phyloP scores from a whole-genome alignment of 2,329 filamentous ascomycete genomes.

The Exophiala mesophila region DNA sequence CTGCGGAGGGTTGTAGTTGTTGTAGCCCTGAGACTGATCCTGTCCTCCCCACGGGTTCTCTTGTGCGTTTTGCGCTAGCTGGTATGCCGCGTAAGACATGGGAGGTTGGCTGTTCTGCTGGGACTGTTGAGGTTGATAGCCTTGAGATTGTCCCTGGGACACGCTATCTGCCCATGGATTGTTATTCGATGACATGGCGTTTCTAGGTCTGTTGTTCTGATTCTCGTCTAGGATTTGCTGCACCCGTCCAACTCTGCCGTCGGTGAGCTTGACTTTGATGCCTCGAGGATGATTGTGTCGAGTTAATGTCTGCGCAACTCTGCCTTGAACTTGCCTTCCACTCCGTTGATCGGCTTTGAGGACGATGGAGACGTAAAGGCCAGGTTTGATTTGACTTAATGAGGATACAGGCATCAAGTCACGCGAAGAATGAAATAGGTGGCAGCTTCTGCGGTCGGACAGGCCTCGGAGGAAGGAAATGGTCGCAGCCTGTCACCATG shows the following conservation, averaged over 20 bases:
- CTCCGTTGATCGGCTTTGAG: constrained; percentile 73
- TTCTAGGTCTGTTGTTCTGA: not conserved
- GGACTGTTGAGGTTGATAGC: constrained; percentile 9
- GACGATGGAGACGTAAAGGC: constrained; percentile 65
- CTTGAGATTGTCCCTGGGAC: constrained; percentile 15
- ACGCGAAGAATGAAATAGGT: constrained; percentile 1
- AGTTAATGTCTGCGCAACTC: constrained; percentile 64
- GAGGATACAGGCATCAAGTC: constrained; percentile 25
- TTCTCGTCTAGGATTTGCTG: constrained; percentile 41
- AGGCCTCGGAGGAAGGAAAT: not conserved
- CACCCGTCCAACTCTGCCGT: constrained; percentile 69
- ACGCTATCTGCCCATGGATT: constrained; percentile 20
- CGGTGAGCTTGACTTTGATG: constrained; percentile 69
- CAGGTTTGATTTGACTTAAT: constrained; percentile 37
- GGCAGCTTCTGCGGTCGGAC: not conserved
- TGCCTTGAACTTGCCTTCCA: constrained; percentile 63
- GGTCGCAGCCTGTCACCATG: constrained; percentile 1
- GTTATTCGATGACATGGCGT: constrained; percentile 4
- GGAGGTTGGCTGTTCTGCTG: constrained; percentile 1
- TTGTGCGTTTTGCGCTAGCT: not conserved
- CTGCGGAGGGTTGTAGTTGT: constrained; percentile 1
- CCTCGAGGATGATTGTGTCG: constrained; percentile 69
- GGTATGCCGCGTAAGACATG: not conserved
- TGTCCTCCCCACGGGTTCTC: constrained; percentile 1
- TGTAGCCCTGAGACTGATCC: not conserved